Base-by-base conservation (phyloP, 2,329 filamentous ascomycete genomes). In the Fusarium longipes region DNA sequence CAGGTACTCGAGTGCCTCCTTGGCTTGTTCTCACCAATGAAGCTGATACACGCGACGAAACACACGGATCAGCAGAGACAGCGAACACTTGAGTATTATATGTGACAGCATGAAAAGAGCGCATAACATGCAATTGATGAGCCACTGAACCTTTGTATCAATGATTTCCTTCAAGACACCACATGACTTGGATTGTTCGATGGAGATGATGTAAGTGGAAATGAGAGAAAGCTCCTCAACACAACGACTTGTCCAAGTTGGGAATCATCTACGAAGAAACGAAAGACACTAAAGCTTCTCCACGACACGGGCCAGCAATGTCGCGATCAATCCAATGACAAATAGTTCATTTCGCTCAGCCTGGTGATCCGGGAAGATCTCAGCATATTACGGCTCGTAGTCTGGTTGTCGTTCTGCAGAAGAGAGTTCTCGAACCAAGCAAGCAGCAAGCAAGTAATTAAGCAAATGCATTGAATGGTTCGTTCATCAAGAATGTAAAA, bases 131-230 rank as follows among this genome's bases (percentile, higher is more conserved):
- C 17, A 24, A 40, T 42, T n/a, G 22, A n/a, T 32, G 27, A 49
- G 33, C 52, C 45, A 56, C 29, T 39, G 43, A 49, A 11, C 15
- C 20, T 27, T 25, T 32, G n/a, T 29, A 39, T 24, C 22, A 57
- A 54, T 29, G n/a, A 27, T 43, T 12, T 27, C 39, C n/a, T 27
- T 43, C 17, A 42, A 3, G n/a, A 47, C 45, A 42, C 57, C 48
- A 63, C 48, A 61, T 63, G 48, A 63, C 42, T 43, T 39, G 36
- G 42, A 38, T 17, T 51, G 40, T 33, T 30, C 35, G 48, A 39
- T 50, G 48, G 60, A 50, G 30, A 64, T 68, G 70, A 72, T 72
- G 71, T 71, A 58, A 63, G 69, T 73, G 71, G 71, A 73, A 72
- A 73, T 73, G 71, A 73, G 25, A 20, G 22, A n/a, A n/a, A 29